Evolutionary conservation across 192 early-diverging fungal species (phyloP), one percentile per base, ranked within the genome.

Genomic region (Coemansia aciculifera): DNA sequence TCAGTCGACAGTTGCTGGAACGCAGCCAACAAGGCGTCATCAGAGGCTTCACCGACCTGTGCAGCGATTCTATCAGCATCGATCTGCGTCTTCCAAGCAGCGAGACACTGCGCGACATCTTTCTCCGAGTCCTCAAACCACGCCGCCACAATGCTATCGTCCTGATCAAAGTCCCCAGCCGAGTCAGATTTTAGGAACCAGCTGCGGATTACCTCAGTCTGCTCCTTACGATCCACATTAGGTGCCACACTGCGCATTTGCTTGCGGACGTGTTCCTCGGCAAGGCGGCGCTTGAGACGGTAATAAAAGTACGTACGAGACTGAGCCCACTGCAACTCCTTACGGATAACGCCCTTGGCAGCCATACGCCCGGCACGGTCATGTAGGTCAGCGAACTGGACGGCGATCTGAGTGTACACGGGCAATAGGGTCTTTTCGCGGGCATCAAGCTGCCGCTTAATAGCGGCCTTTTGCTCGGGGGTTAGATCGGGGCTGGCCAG

Each of bases 371-470:
- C 92, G 24, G 96, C 91, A 44, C 87, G 90, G 85, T 99, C 97
- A 76, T 99, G 97, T 62, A 99, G 87, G 77, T 99, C 97, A 32
- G 97, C 97, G 71, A 99, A 97, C 71, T 98, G 93, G 17, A 99
- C 81, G 21, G 94, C 94, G 29, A 93, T 86, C 78, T 98, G 96
- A 72, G 93, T 90, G 84, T 96, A 97, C 9, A 95, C 87, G 12
- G 97, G 95, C 49, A 99, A 52, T 24, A 99, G 78, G 56, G 88
- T 86, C 72, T 91, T 87, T 72, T 99, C 93, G 57, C 95, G 91
- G 32, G 85, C 86, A n/a, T 92, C 91, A 44, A 99, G 75, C 60
- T 81, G 76, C 17, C 62, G 57, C 85, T 95, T 93, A 48, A 93
- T 68, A 23, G 86, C 84, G 34, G 86, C 84, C 68, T 89, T 89